Evolutionary conservation across 768 basidiomycete species (phyloP).

Genomic region (Kwoniella heveanensis): DNA sequence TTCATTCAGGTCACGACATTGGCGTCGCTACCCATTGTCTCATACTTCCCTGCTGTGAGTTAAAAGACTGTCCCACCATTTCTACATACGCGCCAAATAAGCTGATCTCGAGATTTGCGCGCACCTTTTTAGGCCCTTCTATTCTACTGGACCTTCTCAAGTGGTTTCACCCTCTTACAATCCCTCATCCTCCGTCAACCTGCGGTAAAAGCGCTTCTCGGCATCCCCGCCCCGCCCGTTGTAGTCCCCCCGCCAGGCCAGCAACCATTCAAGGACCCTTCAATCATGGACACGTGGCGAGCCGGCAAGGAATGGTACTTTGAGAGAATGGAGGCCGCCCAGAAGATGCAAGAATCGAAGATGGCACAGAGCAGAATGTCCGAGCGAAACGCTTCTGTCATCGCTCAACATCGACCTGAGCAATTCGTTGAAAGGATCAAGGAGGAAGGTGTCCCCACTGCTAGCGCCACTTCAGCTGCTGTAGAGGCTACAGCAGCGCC

Average conservation of each 20-base stretch:
- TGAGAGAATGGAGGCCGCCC: not conserved
- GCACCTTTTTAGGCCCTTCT: constrained; percentile 63
- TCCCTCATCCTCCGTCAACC: constrained; percentile 59
- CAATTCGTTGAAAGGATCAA: constrained; percentile 17
- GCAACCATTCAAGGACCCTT: constrained; percentile 22
- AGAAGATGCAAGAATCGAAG: not conserved
- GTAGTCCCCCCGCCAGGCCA: constrained; percentile 29
- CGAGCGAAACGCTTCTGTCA: not conserved
- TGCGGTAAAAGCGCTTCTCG: constrained; percentile 28
- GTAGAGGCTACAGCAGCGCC: constrained; percentile 1
- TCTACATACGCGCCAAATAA: too few relatives aligned
- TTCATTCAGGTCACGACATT: constrained; percentile 65
- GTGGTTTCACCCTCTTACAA: constrained; percentile 62
- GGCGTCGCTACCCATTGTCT: constrained; percentile 62
- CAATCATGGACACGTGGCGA: constrained; percentile 30
- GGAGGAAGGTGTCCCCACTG: constrained; percentile 4
- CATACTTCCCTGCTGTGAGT: constrained; percentile 69
- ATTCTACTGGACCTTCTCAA: constrained; percentile 64
- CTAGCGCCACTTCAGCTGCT: not conserved
- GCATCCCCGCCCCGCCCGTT: constrained; percentile 35
- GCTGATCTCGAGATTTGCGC: too few relatives aligned
- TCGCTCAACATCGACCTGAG: not conserved
- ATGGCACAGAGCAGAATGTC: not conserved
- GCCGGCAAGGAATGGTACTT: constrained; percentile 17
- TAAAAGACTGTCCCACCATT: too few relatives aligned